Evolutionary conservation across 768 basidiomycete genomes (phyloP), one percentile per base, ranked within the genome.

Genomic region (Pulveroboletus sp.): DNA sequence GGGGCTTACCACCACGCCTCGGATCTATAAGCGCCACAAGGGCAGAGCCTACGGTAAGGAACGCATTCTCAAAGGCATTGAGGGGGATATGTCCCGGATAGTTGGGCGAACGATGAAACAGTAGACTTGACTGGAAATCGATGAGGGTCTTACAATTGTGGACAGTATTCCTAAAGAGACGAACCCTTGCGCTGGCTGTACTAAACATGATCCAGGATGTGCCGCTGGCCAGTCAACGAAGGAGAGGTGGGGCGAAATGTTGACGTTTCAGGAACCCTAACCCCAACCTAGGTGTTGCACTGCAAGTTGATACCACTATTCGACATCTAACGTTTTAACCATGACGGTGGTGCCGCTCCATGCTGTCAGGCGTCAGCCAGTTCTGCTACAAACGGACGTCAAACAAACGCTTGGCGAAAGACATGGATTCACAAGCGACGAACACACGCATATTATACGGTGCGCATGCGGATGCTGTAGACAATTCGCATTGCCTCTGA

Each of bases 41-140:
- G 1, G 89, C 93, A 13, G 89, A 88, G 9, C 96, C 96, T 13
- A 81, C 79, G 10, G 92, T 85, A 40, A 97, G 78, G 54, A 98
- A 79, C 11, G 83, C 82, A 64, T 86, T 89, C 68, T 97, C 90
- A 59, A 93, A 83, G 60, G 76, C 72, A 62, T 78, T 87, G 37
- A 98, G 73, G 12, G 89, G 90, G 50, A 94, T 80, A 66, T 91
- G 87, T 24, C 87, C 89, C 14, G 82, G 76, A 62, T 93, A 93
- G 6, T 79, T 76, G 29, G 88, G 72, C n/a, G 51, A 58, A 35
- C 48, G 55, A 23, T 53, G 48, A 22, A 44, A 39, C 2, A 34
- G 19, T 6, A 49, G 30, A 24, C 36, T 43, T 17, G 58, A 54
- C 34, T 58, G 61, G 23, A 58, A 47, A 23, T 43, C 9, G 34